Percentiles rank a stretch among this genome's conserved stretches.
Conservation (phyloP, 345 rosid genomes). For the Stellera chamaejasme region DNA sequence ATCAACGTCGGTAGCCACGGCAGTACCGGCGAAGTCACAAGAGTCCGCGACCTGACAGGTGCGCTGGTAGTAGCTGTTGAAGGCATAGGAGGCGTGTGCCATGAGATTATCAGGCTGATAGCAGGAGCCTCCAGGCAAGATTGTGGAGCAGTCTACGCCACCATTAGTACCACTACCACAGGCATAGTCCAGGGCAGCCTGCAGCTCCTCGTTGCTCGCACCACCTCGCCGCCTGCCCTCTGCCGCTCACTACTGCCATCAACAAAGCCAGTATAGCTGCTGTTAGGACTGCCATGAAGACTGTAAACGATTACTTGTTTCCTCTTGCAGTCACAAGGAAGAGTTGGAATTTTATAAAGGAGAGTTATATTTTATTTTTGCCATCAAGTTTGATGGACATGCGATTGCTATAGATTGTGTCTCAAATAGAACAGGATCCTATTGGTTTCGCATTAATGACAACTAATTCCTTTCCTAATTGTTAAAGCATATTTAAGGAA, state of each 20-base stretch:
- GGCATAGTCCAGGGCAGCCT: constrained; percentile 58
- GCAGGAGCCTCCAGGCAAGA: constrained; percentile 45
- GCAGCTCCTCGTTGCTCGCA: constrained; percentile 62
- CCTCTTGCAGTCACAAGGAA: too few species aligned
- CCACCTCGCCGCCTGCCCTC: constrained; percentile 31
- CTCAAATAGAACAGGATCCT: too few species aligned
- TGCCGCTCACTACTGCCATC: not conserved
- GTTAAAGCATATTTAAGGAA: too few species aligned
- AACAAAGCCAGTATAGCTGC: not conserved
- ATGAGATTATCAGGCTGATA: constrained; percentile 59
- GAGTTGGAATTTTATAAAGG: too few species aligned
- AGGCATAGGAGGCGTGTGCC: constrained; percentile 79
- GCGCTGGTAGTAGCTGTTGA: constrained; percentile 68
- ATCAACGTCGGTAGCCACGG: constrained; percentile 60
- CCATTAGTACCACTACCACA: constrained; percentile 62
- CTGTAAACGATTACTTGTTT: constrained; percentile 4
- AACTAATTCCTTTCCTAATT: too few species aligned
- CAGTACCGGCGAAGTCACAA: constrained; percentile 72
- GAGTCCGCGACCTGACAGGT: constrained; percentile 65
- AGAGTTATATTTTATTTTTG: not conserved
- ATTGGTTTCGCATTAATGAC: too few species aligned
- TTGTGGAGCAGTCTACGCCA: constrained; percentile 68
- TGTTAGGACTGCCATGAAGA: constrained; percentile 15
- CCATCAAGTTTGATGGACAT: too few species aligned
- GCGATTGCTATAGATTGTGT: too few species aligned